Percentiles rank a stretch among this genome's conserved stretches.
phyloP scores from a whole-genome alignment of 1,139 yeast genomes.

The Yamadazyma triangularis region DNA sequence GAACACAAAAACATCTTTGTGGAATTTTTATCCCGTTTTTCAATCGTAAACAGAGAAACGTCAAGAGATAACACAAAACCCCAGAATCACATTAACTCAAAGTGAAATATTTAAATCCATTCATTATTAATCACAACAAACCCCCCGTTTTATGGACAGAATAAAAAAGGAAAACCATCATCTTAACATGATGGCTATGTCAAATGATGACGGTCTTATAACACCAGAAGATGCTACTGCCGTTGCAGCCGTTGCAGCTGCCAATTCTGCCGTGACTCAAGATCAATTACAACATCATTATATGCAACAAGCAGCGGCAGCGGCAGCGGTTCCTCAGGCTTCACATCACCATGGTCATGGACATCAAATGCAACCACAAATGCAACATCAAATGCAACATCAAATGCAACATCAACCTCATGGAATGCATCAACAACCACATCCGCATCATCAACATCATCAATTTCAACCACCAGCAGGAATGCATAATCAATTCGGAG shows the following conservation, averaged over 20 bases:
- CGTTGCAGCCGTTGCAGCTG: conserved; percentile 27
- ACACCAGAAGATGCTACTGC: conserved; percentile 25
- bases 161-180: neutral
- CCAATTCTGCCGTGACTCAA: conserved; percentile 12
- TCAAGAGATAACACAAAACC: too few relatives aligned
- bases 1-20: neutral
- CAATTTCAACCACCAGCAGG: conserved; percentile 4
- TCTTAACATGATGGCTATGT: conserved; percentile 19
- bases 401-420: conserved; percentile 4
- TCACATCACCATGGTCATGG: conserved; percentile 3
- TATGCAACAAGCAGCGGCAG: conserved; percentile 1
- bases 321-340: neutral
- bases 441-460: conserved; percentile 6
- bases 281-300: conserved; percentile 13
- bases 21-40: neutral
- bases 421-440: conserved; percentile 4
- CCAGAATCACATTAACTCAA: too few relatives aligned
- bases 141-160: too few relatives aligned
- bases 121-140: too few relatives aligned
- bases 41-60: too few relatives aligned
- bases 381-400: conserved; percentile 6
- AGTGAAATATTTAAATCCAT: too few relatives aligned
- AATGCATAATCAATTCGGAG: conserved; percentile 1
- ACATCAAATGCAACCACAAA: conserved; percentile 2
- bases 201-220: conserved; percentile 21